A percentile compares a stretch with the other conserved stretches of the same genome.
Evolutionary conservation across 441 rosid genomes (phyloP).

Genomic region (Adansonia grandidieri): DNA sequence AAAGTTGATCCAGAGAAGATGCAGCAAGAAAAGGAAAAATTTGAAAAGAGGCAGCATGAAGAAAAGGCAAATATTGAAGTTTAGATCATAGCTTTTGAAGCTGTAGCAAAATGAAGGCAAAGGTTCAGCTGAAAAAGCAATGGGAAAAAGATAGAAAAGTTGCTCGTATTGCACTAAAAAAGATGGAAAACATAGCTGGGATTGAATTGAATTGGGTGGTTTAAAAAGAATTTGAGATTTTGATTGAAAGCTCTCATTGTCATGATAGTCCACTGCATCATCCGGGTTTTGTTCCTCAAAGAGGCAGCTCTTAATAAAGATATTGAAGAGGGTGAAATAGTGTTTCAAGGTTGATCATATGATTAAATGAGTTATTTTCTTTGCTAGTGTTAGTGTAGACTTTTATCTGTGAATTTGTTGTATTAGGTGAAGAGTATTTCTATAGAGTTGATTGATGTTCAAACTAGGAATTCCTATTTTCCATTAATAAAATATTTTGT

Average conservation of each 20-base stretch:
- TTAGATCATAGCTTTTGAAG: slow-evolving; percentile 33
- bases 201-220: slow-evolving; percentile 51
- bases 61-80: slow-evolving; percentile 58
- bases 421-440: too few species aligned
- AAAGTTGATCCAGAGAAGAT: slow-evolving; percentile 29
- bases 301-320: too few species aligned
- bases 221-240: slow-evolving; percentile 55
- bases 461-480: too few species aligned
- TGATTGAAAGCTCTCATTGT: slow-evolving; percentile 43
- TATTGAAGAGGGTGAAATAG: too few species aligned
- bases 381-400: too few species aligned
- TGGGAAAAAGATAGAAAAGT: slow-evolving; percentile 67
- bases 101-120: slow-evolving; percentile 37
- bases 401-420: too few species aligned
- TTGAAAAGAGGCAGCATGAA: slow-evolving; percentile 65
- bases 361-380: too few species aligned
- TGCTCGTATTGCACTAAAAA: slow-evolving; percentile 56
- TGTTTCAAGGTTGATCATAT: too few species aligned
- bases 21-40: slow-evolving; percentile 63
- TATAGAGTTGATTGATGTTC: too few species aligned
- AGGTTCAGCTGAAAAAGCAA: slow-evolving; percentile 53
- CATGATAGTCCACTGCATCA: too few species aligned
- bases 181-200: slow-evolving; percentile 63
- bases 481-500: too few species aligned
- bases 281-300: too few species aligned